Base-by-base conservation (phyloP, 331 rosid species). In the Malus hybrid region DNA sequence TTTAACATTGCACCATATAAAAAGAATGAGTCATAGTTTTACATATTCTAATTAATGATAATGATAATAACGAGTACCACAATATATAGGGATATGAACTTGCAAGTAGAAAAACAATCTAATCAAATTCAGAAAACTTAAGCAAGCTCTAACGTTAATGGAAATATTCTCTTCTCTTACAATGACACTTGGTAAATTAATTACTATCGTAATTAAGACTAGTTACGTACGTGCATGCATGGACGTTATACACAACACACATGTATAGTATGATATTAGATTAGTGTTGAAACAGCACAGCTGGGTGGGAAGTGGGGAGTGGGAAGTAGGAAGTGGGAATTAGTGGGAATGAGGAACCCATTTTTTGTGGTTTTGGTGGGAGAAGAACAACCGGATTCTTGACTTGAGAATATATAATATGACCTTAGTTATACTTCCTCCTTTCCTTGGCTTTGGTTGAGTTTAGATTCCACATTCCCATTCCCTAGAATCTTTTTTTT, bases 401-500 rank as follows among this genome's bases (percentile, higher is more conserved):
- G 93, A 80, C 93, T 89, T 89, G 85, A 91, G 92, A 90, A 90
- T 93, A 86, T 86, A 81, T 87, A 82, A 76, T 77, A 78, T 52
- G n/a, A 39, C 46, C 46, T 39, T 9, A 7, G 42, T 36, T 36
- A 39, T 39, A 39, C 46, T 9, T 39, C 4, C 42, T 36, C 42
- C 42, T 15, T 15, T 19, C 19, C 11, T 77, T 78, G 87, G 73
- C 87, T 74, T 85, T 64, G 3, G 22, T 86, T 85, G 80, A 81
- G 88, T 89, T 87, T 83, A 85, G 88, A 93, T 93, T 90, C 96
- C 78, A 55, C 93, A 79, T 88, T 89, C 97, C 75, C 79, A 85
- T 87, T 88, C 90, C 82, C 69, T 46, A 85, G 93, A 85, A 93
- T 89, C 91, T 83, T 79, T 79, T 8, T 39, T 24, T 39, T 24